A percentile compares a stretch with the other conserved stretches of the same genome.
Conservation (phyloP, 2,329 filamentous ascomycete species). For the Trichoderma pleuroti region DNA sequence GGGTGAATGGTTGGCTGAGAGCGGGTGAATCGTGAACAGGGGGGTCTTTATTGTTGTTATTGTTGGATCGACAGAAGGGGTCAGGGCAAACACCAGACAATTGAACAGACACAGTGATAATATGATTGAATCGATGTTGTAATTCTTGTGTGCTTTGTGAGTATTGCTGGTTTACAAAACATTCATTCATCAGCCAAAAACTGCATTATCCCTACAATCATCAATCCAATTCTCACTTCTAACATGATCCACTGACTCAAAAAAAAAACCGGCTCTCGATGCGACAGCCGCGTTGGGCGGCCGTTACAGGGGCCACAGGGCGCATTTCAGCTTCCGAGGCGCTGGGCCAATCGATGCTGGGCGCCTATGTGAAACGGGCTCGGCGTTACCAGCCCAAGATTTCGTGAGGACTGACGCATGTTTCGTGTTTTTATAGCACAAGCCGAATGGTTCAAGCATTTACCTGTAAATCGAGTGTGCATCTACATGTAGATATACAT, state of each 20-base stretch:
- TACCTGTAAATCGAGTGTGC: too few relatives aligned
- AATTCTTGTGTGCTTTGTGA: neutral
- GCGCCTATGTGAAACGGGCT: constrained; percentile 2
- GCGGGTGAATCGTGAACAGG: neutral
- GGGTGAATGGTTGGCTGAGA: constrained; percentile 2
- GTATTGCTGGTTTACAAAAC: fast-evolving
- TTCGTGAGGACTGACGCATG: neutral
- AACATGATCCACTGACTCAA: neutral
- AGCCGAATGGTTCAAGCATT: too few relatives aligned
- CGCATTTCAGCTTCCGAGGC: neutral
- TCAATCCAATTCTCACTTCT: neutral
- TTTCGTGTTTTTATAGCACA: neutral
- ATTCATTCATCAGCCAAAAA: neutral
- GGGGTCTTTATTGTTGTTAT: neutral
- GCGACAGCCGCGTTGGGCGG: neutral
- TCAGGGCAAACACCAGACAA: neutral
- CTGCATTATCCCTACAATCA: too few relatives aligned
- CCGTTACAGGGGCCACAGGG: neutral
- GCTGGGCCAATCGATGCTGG: constrained; percentile 8
- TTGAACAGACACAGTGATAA: neutral
- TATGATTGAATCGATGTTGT: too few relatives aligned
- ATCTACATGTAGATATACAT: neutral
- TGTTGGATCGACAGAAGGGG: too few relatives aligned
- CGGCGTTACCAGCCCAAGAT: neutral
- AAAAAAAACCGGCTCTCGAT: neutral